Base-by-base conservation (phyloP, 495 filamentous ascomycete species). In the Talaromyces proteolyticus region DNA sequence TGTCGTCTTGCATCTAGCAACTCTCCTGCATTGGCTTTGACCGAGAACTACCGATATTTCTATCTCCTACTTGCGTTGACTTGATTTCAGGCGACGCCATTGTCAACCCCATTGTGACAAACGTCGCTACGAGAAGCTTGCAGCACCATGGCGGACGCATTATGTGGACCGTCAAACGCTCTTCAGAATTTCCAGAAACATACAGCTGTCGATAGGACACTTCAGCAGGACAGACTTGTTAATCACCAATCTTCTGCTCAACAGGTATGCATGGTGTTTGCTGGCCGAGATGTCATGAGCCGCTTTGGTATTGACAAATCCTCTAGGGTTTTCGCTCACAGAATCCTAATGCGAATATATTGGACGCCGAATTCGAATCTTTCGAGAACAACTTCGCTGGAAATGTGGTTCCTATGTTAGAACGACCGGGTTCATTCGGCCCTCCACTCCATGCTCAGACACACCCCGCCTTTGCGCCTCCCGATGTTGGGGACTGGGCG, bases 151-250 rank as follows among this genome's bases (percentile, higher is more conserved):
- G 74, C 85, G 42, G 89, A 94, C 63, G 76, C 77, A 51, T 75
- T 95, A 44, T 97, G 92, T 66, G 89, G 92, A 39, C 90, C 92
- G 20, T 91, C 91, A 10, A 96, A 91, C 67, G 82, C 89, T 53
- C 81, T 93, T 36, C 87, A 93, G 61, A 87, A 79, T 58, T 85
- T 96, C 57, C 80, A 89, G 57, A 86, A 91, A 56, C 91, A 96
- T 68, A 73, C 82, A 4, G 77, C 83, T 10, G 77, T 82, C 42
- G 89, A 97, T 62, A 76, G 87, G 16, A 84, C 86, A 4, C 74
- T 92, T 39, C 91, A 96, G 57, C 92, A 95, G 65, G 92, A 96
- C 59, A 82, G 88, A 43, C 58, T 89, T 22, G 62, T 68, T 25
- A 66, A 72, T 6, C 76, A 73, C 8, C 72, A 77, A 42, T 66